These are phyloP conservation scores for Aristolochia fimbriata DNA, from an alignment of 164 flowering plant genomes.

Conservation along the genomic window DNA sequence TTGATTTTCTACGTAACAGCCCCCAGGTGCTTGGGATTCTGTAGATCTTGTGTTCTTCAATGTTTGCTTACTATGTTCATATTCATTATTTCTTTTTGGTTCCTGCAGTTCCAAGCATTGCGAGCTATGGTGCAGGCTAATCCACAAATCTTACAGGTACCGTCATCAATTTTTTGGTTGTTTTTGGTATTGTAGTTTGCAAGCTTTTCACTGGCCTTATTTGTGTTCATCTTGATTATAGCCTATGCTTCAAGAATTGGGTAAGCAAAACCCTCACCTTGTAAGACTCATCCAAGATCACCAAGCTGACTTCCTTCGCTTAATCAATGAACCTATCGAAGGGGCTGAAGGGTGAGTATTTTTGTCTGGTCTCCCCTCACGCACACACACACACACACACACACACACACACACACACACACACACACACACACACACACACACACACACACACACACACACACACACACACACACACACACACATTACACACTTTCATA, in stretches of 20 bases:
- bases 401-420: too few species aligned
- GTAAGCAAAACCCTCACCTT: slow-evolving; percentile 74
- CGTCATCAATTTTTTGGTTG: slow-evolving; percentile 1
- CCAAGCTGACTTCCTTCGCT: slow-evolving; percentile 65
- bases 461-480: too few species aligned
- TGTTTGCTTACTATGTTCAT: background rate
- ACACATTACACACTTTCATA: too few species aligned
- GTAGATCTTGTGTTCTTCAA: background rate
- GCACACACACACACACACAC: too few species aligned
- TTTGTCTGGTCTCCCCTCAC: background rate
- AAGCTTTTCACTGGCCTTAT: background rate
- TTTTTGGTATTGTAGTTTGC: background rate
- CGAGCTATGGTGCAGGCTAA: slow-evolving; percentile 67
- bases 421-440: too few species aligned
- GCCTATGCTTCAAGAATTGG: slow-evolving; percentile 86
- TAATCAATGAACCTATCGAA: slow-evolving; percentile 76
- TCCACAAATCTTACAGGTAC: slow-evolving; percentile 63
- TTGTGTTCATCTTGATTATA: slow-evolving; percentile 9
- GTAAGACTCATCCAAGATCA: slow-evolving; percentile 74
- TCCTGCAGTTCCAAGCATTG: slow-evolving; percentile 54
- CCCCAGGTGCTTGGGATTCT: slow-evolving; percentile 47
- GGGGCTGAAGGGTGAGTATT: slow-evolving; percentile 36
- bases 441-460: too few species aligned
- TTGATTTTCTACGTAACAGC: slow-evolving; percentile 85
- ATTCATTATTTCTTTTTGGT: background rate